Conservation (phyloP, 2,329 filamentous ascomycete genomes). For the Stemphylium vesicarium region DNA sequence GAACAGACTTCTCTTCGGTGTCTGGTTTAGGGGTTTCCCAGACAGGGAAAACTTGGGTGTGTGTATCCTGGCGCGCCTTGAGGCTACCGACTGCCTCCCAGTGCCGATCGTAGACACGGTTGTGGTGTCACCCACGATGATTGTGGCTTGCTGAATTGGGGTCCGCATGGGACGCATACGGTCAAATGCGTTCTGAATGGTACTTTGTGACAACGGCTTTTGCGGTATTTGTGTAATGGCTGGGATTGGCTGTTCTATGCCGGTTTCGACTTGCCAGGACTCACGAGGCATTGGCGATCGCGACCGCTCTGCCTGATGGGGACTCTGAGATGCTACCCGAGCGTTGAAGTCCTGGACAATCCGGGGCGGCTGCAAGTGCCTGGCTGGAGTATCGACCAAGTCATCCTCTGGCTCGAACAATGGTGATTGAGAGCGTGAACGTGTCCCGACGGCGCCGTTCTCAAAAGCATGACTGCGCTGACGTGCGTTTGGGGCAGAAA, state of each 20-base stretch:
- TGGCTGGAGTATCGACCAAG: slow-evolving; percentile 5
- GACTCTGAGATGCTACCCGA: slow-evolving; percentile 44
- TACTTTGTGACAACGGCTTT: slow-evolving; percentile 44
- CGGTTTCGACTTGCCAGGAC: slow-evolving; percentile 17
- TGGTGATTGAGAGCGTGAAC: slow-evolving; percentile 21
- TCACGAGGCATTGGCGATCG: slow-evolving; percentile 16
- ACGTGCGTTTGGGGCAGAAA: slow-evolving; percentile 1
- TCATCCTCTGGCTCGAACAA: slow-evolving; percentile 32
- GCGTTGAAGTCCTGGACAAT: slow-evolving; percentile 51
- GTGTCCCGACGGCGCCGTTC: not conserved
- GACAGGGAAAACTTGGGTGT: slow-evolving; percentile 45
- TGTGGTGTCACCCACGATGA: slow-evolving; percentile 74
- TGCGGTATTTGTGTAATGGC: slow-evolving; percentile 39
- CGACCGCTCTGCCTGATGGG: slow-evolving; percentile 22
- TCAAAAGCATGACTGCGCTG: slow-evolving; percentile 13
- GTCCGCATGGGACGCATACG: slow-evolving; percentile 69
- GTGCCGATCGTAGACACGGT: slow-evolving; percentile 69
- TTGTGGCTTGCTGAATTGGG: slow-evolving; percentile 70
- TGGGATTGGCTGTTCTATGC: slow-evolving; percentile 33
- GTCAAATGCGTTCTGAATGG: slow-evolving; percentile 67
- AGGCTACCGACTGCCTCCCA: slow-evolving; percentile 51
- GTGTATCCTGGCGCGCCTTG: slow-evolving; percentile 55
- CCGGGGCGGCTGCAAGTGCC: slow-evolving; percentile 20
- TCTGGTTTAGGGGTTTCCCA: slow-evolving; percentile 37
- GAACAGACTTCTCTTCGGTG: slow-evolving; percentile 46